A percentile compares a stretch with the other conserved stretches of the same genome.
Conservation (phyloP, 495 filamentous ascomycete genomes). For the Penicillium subrubescens region DNA sequence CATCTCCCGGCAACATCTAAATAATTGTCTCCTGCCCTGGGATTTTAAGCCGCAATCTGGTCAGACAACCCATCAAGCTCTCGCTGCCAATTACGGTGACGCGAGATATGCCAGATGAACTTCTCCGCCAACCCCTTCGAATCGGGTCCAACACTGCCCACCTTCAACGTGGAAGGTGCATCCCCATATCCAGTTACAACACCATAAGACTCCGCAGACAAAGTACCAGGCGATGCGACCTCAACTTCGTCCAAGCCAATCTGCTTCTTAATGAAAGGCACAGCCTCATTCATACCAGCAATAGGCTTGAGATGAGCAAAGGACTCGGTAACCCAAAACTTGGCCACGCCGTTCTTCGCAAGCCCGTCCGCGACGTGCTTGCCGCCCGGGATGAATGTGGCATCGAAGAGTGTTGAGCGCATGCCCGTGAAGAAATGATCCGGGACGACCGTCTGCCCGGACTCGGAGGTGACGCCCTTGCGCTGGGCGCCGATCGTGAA, state of each 20-base stretch:
- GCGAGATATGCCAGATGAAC: constrained; percentile 65
- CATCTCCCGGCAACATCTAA: no score
- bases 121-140: constrained; percentile 65
- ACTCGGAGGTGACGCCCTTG: constrained; percentile 56
- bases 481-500: constrained; percentile 69
- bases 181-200: constrained; percentile 39
- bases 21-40: neutral
- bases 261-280: constrained; percentile 59
- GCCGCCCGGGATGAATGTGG: constrained; percentile 78
- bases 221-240: constrained; percentile 47
- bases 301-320: constrained; percentile 82
- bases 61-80: constrained; percentile 68
- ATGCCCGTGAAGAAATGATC: constrained; percentile 83
- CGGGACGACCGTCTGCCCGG: constrained; percentile 57
- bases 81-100: constrained; percentile 69
- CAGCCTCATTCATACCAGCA: constrained; percentile 71
- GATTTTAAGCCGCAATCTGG: constrained; percentile 35
- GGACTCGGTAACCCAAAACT: constrained; percentile 83
- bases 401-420: constrained; percentile 86
- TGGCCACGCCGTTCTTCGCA: constrained; percentile 70
- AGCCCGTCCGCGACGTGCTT: constrained; percentile 47
- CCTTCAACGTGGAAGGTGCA: constrained; percentile 45
- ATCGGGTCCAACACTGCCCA: constrained; percentile 38
- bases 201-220: constrained; percentile 61
- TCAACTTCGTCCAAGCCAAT: constrained; percentile 57